Conservation (phyloP, 257 asterid species). For the Primulina huaijiensis region DNA sequence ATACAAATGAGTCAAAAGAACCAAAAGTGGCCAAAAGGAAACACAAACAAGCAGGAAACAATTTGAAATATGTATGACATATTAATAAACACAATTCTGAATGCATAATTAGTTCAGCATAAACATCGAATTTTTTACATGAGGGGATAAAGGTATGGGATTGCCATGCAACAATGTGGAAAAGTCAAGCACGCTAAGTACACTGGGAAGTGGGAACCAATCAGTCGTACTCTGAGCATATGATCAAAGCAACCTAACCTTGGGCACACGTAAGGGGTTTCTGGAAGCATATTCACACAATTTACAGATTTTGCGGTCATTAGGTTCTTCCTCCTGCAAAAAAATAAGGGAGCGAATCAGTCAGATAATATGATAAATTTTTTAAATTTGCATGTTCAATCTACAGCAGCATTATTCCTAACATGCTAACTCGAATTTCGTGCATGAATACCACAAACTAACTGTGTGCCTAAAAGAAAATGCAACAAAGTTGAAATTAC, state of each 20-base stretch:
- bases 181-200: not conserved
- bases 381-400: slow-evolving; percentile 3
- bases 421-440: not conserved
- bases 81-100: not conserved
- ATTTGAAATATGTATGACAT: not conserved
- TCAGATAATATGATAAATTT: slow-evolving; percentile 15
- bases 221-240: slow-evolving; percentile 4
- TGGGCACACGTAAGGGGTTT: slow-evolving; percentile 78
- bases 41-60: not conserved
- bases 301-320: slow-evolving; percentile 65
- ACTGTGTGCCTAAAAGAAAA: too few species aligned
- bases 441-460: not conserved
- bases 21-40: not conserved
- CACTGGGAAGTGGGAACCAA: slow-evolving; percentile 1
- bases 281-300: slow-evolving; percentile 75
- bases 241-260: slow-evolving; percentile 46
- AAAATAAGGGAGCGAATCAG: slow-evolving; percentile 25
- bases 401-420: slow-evolving; percentile 8
- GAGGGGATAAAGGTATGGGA: not conserved
- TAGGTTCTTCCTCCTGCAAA: slow-evolving; percentile 67
- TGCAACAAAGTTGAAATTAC: not conserved
- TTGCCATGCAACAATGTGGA: not conserved
- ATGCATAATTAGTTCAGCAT: not conserved
- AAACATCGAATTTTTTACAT: slow-evolving; percentile 1
- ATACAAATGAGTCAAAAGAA: not conserved